phyloP scores from a whole-genome alignment of 176 grass and related monocot species.

The Carex littledalei region DNA sequence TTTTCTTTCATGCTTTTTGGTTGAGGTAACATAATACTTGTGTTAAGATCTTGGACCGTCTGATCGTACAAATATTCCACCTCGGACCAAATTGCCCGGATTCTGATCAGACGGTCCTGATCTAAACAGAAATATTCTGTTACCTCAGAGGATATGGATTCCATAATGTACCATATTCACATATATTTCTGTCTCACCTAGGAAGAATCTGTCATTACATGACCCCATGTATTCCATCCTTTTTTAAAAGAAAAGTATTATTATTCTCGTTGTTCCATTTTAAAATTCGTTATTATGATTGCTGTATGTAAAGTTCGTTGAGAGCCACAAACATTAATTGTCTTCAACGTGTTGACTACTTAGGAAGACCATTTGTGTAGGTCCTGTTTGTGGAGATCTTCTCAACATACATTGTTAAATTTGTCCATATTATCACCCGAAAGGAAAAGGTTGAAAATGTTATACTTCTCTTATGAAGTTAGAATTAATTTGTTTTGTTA shows the following conservation, averaged over 20 bases:
- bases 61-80: too few species aligned
- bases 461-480: neutral
- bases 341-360: slow-evolving; percentile 5
- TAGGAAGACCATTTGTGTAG: neutral
- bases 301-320: neutral
- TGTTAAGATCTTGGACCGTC: too few species aligned
- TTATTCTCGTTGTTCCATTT: neutral
- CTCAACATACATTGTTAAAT: neutral
- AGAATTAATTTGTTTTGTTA: neutral
- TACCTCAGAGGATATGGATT: too few species aligned
- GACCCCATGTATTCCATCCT: neutral
- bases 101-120: too few species aligned
- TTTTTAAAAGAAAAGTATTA: neutral
- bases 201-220: neutral
- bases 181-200: neutral
- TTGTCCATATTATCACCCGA: neutral
- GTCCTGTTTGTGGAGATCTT: neutral
- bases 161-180: neutral
- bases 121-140: too few species aligned
- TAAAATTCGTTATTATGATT: neutral
- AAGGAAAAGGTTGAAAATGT: neutral
- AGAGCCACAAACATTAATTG: slow-evolving; percentile 3
- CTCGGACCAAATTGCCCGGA: too few species aligned
- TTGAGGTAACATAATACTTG: neutral
- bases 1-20: neutral